Conservation (phyloP, 2,329 filamentous ascomycete species). For the Claviceps sp. region DNA sequence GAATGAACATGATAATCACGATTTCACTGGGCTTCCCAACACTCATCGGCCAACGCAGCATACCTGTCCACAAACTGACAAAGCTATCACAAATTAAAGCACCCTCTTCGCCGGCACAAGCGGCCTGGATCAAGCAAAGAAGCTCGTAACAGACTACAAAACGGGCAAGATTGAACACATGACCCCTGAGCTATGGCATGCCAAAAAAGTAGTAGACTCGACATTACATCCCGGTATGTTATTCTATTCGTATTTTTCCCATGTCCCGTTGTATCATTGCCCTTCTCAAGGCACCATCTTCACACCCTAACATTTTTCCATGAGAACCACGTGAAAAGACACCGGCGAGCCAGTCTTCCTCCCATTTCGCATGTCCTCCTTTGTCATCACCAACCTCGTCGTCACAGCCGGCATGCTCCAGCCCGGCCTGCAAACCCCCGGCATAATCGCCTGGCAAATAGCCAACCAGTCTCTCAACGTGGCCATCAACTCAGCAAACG, state of each 20-base stretch:
- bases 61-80: neutral
- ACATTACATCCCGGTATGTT: conserved; percentile 78
- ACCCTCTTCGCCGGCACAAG: conserved; percentile 69
- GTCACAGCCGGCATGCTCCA: conserved; percentile 97
- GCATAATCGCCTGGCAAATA: conserved; percentile 88
- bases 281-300: neutral
- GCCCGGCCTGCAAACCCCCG: conserved; percentile 66
- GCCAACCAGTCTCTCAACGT: conserved; percentile 97
- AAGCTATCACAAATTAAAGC: conserved; percentile 31
- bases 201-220: conserved; percentile 95
- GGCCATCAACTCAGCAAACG: conserved; percentile 93
- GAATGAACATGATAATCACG: neutral
- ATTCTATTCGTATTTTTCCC: neutral
- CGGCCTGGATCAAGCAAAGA: conserved; percentile 77
- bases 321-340: conserved; percentile 38
- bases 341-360: conserved; percentile 85
- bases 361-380: conserved; percentile 95
- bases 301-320: neutral
- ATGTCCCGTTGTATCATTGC: neutral
- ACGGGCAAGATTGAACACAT: conserved; percentile 64
- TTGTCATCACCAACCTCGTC: conserved; percentile 82
- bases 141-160: conserved; percentile 73
- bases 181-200: conserved; percentile 84
- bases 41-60: neutral
- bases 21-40: neutral